Percentiles rank a stretch among this genome's conserved stretches.
Evolutionary conservation across 2,329 filamentous ascomycete species (phyloP).

Genomic region (Periconia sp.): DNA sequence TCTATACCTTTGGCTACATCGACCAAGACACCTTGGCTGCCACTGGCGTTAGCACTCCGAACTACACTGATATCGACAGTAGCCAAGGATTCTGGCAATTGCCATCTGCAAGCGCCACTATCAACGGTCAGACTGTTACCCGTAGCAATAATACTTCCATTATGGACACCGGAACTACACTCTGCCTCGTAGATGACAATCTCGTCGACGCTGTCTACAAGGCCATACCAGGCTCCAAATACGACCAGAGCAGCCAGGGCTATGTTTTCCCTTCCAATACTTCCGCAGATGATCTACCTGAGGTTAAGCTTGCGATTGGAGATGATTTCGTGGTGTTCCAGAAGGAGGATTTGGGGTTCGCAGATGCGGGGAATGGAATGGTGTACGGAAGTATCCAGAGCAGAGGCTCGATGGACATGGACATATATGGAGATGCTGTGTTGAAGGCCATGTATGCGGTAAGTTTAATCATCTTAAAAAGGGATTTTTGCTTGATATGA

Average conservation of each 20-base stretch:
- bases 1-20: constrained; percentile 60
- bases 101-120: constrained; percentile 58
- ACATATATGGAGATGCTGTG: constrained; percentile 28
- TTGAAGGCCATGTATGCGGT: constrained; percentile 32
- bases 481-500: background rate
- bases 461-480: constrained; percentile 4
- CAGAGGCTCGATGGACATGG: constrained; percentile 26
- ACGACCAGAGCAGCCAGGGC: constrained; percentile 57
- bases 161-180: constrained; percentile 72
- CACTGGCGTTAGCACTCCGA: constrained; percentile 61
- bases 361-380: constrained; percentile 26
- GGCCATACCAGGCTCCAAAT: constrained; percentile 58
- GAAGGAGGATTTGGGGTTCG: constrained; percentile 34
- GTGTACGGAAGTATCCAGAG: constrained; percentile 30
- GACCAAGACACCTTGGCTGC: constrained; percentile 47
- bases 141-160: constrained; percentile 47
- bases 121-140: constrained; percentile 45
- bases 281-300: constrained; percentile 16
- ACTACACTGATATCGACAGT: constrained; percentile 61
- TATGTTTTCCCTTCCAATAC: constrained; percentile 58
- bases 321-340: constrained; percentile 23
- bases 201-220: constrained; percentile 65
- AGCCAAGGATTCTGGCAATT: constrained; percentile 69
- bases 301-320: constrained; percentile 27
- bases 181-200: constrained; percentile 63